phyloP scores from a whole-genome alignment of 2,329 filamentous ascomycete genomes.

The Sporothrix humicola region DNA sequence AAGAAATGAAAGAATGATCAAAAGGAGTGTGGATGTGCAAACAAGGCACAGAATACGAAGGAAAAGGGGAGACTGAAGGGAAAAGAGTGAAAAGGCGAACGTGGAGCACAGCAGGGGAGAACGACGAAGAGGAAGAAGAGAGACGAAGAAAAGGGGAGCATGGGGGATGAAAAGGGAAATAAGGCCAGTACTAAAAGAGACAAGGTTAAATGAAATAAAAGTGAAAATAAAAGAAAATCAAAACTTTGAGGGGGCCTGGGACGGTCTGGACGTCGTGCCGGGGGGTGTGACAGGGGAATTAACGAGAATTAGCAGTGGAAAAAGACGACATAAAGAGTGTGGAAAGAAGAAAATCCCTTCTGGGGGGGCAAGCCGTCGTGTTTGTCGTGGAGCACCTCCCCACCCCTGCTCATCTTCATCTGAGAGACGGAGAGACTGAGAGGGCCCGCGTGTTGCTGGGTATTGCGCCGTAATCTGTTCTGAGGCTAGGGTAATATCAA shows the following conservation, averaged over 20 bases:
- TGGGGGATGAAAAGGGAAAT: conserved; percentile 26
- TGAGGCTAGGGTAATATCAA: conserved; percentile 17
- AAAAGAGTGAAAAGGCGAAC: conserved; percentile 17
- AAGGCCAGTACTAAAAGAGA: conserved; percentile 30
- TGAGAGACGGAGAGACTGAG: too few species aligned
- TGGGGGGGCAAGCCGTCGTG: conserved; percentile 5
- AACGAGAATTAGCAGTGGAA: too few species aligned
- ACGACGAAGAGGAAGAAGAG: conserved; percentile 20
- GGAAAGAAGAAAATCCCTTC: conserved; percentile 14
- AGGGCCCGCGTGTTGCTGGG: conserved; percentile 1
- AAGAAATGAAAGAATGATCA: not conserved
- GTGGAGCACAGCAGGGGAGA: conserved; percentile 7
- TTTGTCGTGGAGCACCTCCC: conserved; percentile 27
- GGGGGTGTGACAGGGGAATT: conserved; percentile 5
- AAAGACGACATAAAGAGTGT: not conserved
- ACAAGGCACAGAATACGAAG: conserved; percentile 18
- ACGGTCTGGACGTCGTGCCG: conserved; percentile 17
- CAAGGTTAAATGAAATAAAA: conserved; percentile 34
- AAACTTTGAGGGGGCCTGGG: not conserved
- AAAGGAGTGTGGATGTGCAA: conserved; percentile 25
- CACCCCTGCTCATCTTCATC: conserved; percentile 30
- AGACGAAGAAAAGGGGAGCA: conserved; percentile 24
- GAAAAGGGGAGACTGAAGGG: conserved; percentile 4
- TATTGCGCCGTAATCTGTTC: conserved; percentile 21
- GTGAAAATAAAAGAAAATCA: too few species aligned